A percentile compares a stretch with the other conserved stretches of the same genome.
phyloP scores from a whole-genome alignment of 495 filamentous ascomycete genomes.

The Xylaria bambusicola region DNA sequence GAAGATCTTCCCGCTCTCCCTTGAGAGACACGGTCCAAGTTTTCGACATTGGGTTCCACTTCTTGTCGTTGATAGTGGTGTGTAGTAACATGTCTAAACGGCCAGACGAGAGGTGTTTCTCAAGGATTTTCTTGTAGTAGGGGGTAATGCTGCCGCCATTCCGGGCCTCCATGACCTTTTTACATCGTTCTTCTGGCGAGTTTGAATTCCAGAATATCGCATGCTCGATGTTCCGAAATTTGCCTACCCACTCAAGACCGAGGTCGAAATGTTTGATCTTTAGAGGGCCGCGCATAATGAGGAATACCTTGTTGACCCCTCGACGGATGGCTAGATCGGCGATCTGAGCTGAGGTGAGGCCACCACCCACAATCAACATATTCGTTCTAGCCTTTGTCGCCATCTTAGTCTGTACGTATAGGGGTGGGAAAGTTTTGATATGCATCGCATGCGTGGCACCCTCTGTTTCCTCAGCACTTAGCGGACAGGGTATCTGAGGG shows the following conservation, averaged over 20 bases:
- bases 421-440: slow-evolving; percentile 50
- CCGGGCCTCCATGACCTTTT: slow-evolving; percentile 57
- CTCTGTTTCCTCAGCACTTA: slow-evolving; percentile 41
- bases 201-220: slow-evolving; percentile 64
- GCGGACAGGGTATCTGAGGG: slow-evolving; percentile 49
- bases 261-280: slow-evolving; percentile 68
- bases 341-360: slow-evolving; percentile 62
- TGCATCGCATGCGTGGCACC: slow-evolving; percentile 59
- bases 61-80: slow-evolving; percentile 45
- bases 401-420: slow-evolving; percentile 35
- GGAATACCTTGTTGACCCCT: slow-evolving; percentile 57
- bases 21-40: slow-evolving; percentile 53
- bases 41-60: slow-evolving; percentile 35
- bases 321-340: slow-evolving; percentile 56
- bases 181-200: slow-evolving; percentile 58
- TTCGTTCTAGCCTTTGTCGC: slow-evolving; percentile 47
- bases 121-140: slow-evolving; percentile 55
- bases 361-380: slow-evolving; percentile 62
- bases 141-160: slow-evolving; percentile 66
- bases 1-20: slow-evolving; percentile 51
- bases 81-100: slow-evolving; percentile 51
- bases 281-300: slow-evolving; percentile 58
- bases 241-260: slow-evolving; percentile 64
- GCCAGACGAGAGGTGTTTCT: slow-evolving; percentile 46
- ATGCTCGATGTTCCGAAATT: slow-evolving; percentile 65